A percentile compares a stretch with the other conserved stretches of the same genome.
These are phyloP conservation scores for Phoma sp. DNA, from an alignment of 2,329 filamentous ascomycete species.

Conservation along the genomic window DNA sequence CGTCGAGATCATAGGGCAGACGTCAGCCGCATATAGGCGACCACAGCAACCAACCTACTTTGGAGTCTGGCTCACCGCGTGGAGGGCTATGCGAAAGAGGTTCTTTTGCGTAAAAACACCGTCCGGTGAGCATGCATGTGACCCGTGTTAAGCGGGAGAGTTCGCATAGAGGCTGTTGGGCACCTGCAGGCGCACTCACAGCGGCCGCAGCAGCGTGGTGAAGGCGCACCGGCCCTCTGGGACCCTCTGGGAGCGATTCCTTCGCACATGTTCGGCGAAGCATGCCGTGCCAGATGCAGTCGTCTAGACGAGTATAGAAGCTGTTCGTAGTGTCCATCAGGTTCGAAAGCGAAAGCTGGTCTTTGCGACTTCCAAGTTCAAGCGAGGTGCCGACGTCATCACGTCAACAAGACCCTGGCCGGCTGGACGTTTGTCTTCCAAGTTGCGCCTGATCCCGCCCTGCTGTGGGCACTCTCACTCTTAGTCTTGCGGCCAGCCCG, in stretches of 20 bases:
- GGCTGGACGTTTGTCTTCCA: conserved; percentile 1
- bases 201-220: conserved; percentile 5
- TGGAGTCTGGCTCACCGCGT: neutral
- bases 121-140: conserved; percentile 16
- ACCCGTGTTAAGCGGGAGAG: conserved; percentile 11
- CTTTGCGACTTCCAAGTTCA: conserved; percentile 3
- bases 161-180: conserved; percentile 8
- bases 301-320: neutral
- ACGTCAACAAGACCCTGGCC: neutral
- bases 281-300: neutral
- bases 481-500: conserved; percentile 4
- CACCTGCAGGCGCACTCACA: conserved; percentile 4
- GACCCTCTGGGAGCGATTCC: neutral
- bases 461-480: neutral
- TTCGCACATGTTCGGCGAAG: neutral
- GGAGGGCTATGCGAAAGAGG: conserved; percentile 6
- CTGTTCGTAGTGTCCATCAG: neutral
- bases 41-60: neutral
- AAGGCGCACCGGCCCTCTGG: neutral
- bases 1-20: neutral
- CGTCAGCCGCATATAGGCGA: conserved; percentile 11
- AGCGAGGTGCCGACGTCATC: neutral
- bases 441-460: conserved; percentile 15
- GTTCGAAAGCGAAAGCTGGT: neutral
- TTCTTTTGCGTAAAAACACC: neutral